Percentiles rank a stretch among this genome's conserved stretches.
Conservation (phyloP, 2,329 filamentous ascomycete genomes). For the Moelleriella libera region DNA sequence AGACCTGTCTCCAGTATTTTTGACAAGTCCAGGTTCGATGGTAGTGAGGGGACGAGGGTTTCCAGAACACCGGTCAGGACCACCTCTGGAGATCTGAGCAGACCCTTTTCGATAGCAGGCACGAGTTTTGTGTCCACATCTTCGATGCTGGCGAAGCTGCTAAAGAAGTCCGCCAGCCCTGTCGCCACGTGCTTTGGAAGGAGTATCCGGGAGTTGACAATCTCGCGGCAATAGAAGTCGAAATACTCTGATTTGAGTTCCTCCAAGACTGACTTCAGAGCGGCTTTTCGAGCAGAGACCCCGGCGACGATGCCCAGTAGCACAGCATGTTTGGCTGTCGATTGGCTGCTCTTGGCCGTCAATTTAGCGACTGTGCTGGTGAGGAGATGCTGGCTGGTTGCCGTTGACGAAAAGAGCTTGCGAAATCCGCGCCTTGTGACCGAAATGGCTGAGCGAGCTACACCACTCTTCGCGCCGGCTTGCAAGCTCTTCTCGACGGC, state of each 20-base stretch:
- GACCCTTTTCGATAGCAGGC: constrained; percentile 73
- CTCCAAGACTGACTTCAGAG: constrained; percentile 48
- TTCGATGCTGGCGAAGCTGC: constrained; percentile 54
- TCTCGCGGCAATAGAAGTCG: constrained; percentile 72
- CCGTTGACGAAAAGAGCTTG: constrained; percentile 48
- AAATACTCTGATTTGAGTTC: constrained; percentile 57
- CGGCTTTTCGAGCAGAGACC: constrained; percentile 60
- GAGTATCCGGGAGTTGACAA: constrained; percentile 62
- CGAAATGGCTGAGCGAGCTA: constrained; percentile 61
- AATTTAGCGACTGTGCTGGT: constrained; percentile 50
- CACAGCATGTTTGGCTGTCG: constrained; percentile 56
- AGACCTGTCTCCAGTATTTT: constrained; percentile 56
- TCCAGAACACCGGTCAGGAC: constrained; percentile 68
- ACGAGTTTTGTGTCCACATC: constrained; percentile 66
- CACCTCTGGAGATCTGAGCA: constrained; percentile 81
- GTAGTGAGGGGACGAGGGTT: constrained; percentile 57
- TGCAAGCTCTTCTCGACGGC: constrained; percentile 66
- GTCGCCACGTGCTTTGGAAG: constrained; percentile 59
- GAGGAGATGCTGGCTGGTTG: constrained; percentile 44
- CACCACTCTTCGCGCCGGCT: constrained; percentile 43
- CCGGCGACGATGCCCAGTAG: constrained; percentile 79
- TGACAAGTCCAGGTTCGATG: constrained; percentile 62
- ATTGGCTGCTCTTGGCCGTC: constrained; percentile 49
- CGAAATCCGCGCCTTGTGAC: constrained; percentile 70
- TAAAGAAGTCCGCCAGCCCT: constrained; percentile 72